Base-by-base conservation (phyloP, 2,329 filamentous ascomycete genomes). In the Chaetoscypha palmicola region DNA sequence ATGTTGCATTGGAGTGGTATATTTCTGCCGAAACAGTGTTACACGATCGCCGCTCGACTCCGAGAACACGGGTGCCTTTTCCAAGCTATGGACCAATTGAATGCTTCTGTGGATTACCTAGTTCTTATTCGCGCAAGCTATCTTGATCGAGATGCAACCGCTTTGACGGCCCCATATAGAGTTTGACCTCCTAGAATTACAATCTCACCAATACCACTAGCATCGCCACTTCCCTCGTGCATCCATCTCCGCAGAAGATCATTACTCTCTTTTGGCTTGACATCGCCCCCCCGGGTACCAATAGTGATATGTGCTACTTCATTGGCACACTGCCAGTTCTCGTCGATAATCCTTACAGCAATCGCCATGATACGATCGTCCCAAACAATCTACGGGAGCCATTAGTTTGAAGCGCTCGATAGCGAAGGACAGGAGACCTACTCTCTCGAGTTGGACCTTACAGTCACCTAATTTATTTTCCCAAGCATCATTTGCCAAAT, bases 181-280 rank as follows among this genome's bases (percentile, higher is more conserved):
- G 58, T 47, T 16, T 46, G 41, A 10, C 54, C 47, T 5, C 53
- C 58, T 14, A 51, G 49, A 38, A 63, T 55, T 21, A 49, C 50
- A 32, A 58, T 32, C 34, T 62, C 59, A 3, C 51, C 52, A 51
- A 63, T 62, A 4, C 57, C 55, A 14, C 52, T 57, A 10, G 50
- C 48, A 46, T 59, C 58, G 22, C 58, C 57, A 45, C 54, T 70
- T 0, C 79, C 79, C 38, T 67, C 64, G 50, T 82, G 72, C 49
- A 92, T 61, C 91, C 91, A 97, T 47, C 71, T 71, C 51, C 72
- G 72, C 46, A 98, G 64, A 59, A 98, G 56, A 47, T 87, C 81
- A 60, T 98, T 98, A 67, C 90, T 94, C 70, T 98, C 91, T 65
- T 86, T 90, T 0, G 92, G 91, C 68, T 96, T 97, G 58, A 97